Evolutionary conservation across 495 filamentous ascomycete genomes (phyloP).

Genomic region (Staphylotrichum longicolle): DNA sequence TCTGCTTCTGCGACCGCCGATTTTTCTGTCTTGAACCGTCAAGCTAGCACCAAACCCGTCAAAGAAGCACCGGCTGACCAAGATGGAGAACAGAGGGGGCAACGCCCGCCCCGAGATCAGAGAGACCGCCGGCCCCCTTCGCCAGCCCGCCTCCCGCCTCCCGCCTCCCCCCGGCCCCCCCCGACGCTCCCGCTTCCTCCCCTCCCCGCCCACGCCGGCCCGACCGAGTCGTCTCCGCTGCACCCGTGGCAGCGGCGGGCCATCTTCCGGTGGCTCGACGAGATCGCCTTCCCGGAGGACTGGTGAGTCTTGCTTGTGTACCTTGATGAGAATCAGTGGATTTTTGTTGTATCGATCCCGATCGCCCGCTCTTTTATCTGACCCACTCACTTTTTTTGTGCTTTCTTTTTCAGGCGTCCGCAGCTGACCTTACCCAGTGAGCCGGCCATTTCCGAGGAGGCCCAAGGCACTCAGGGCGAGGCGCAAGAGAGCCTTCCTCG

Average conservation of each 20-base stretch:
- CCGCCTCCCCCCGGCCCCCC: not conserved
- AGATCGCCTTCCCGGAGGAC: constrained; percentile 11
- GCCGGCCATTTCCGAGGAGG: not conserved
- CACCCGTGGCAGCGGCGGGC: not conserved
- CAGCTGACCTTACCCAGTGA: constrained; percentile 6
- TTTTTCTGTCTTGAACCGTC: not conserved
- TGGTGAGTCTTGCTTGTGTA: constrained; percentile 8
- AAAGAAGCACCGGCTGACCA: constrained; percentile 7
- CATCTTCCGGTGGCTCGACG: constrained; percentile 12
- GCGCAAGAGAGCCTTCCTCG: not conserved
- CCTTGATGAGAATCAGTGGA: no score
- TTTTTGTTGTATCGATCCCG: no score
- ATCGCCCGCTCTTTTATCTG: no score
- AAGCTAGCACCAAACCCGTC: constrained; percentile 1
- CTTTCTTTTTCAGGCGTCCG: not conserved
- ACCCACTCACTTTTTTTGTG: not conserved
- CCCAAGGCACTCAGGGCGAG: not conserved
- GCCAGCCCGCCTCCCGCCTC: not conserved
- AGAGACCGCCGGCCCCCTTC: not conserved
- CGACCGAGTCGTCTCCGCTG: not conserved
- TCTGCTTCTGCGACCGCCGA: not conserved
- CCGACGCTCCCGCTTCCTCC: not conserved
- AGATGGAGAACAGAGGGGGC: constrained; percentile 3
- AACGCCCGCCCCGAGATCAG: not conserved
- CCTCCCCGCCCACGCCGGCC: not conserved